These are phyloP conservation scores for Bipolaris oryzae DNA, from an alignment of 2,329 filamentous ascomycete species.

Conservation along the genomic window DNA sequence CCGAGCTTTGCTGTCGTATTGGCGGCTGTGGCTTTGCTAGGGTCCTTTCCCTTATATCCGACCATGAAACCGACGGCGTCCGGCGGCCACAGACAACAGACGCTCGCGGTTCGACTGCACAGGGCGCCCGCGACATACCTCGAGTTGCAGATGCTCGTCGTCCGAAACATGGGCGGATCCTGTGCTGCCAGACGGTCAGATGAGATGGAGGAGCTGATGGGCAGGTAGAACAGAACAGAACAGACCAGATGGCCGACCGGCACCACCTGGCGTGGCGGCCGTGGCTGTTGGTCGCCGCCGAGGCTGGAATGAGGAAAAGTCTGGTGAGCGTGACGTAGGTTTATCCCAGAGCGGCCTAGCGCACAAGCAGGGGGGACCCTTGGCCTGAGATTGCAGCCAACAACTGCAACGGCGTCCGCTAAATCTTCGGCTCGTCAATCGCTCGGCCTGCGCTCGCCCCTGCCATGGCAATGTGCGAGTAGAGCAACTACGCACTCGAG, in stretches of 20 bases:
- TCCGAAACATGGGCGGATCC: no score
- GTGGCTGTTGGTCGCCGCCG: neutral
- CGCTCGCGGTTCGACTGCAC: neutral
- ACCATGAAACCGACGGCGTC: conserved; percentile 23
- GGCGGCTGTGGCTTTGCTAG: conserved; percentile 32
- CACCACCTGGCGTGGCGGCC: neutral
- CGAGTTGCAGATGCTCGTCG: no score
- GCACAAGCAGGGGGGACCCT: conserved; percentile 17
- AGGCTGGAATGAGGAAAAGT: conserved; percentile 15
- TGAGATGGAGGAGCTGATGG: no score
- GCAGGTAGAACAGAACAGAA: no score
- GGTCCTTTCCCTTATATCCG: conserved; percentile 26
- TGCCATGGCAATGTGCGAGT: conserved; percentile 7
- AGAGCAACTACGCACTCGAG: no score
- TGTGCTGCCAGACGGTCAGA: no score
- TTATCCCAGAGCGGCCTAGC: conserved; percentile 2
- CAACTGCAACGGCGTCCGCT: conserved; percentile 23
- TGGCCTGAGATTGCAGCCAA: conserved; percentile 4
- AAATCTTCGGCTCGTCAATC: conserved; percentile 17
- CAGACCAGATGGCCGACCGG: neutral
- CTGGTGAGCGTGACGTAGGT: conserved; percentile 25
- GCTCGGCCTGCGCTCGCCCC: conserved; percentile 16
- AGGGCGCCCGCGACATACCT: no score
- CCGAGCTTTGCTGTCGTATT: conserved; percentile 23
- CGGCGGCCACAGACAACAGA: conserved; percentile 7